Base-by-base conservation (phyloP, 495 filamentous ascomycete genomes). In the Penicillium argentinense region DNA sequence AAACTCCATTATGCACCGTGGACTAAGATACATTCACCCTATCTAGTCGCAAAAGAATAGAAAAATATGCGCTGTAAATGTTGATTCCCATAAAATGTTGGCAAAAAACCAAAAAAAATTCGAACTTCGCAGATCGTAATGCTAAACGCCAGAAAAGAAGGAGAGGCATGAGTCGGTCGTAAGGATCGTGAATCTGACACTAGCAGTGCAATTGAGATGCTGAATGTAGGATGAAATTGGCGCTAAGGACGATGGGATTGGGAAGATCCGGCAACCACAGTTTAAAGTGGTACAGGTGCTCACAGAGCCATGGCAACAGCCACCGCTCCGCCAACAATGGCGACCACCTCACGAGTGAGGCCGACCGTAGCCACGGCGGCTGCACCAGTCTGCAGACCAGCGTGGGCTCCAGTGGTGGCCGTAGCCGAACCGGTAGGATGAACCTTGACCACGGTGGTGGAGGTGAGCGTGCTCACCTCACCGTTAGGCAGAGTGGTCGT, bases 401-500 rank as follows among this genome's bases (percentile, higher is more conserved):
- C 71, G 1, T 54, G 39, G 1, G 49, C 47, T 12, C 58, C 59
- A 36, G 58, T 61, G 3, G 59, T 56, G 24, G 55, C 53, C 4
- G 56, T 59, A 3, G 64, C 50, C 0, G 25, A 39, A 11, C 61
- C 57, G 5, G 68, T 63, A 17, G 53, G 51, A 18, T 55, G 54
- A 14, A 60, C 62, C 27, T 65, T 63, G 25, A 79, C 64, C 12
- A 79, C 64, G 2, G 75, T 74, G 9, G 73, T 50, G 29, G 68
- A 60, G n/a, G 76, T 80, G 45, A 76, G 60, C 40, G 74, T 76
- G 55, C 60, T 69, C 22, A 69, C 39, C n/a, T 60, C 64, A 36
- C 75, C 89, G 57, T 97, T 86, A 17, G 92, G 78, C 2, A 91
- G 82, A 47, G 86, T 89, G 61, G 83, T 83, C 30, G 68, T 74